Conservation (phyloP, 177 flowering plant species). For the Vitis hybrid region DNA sequence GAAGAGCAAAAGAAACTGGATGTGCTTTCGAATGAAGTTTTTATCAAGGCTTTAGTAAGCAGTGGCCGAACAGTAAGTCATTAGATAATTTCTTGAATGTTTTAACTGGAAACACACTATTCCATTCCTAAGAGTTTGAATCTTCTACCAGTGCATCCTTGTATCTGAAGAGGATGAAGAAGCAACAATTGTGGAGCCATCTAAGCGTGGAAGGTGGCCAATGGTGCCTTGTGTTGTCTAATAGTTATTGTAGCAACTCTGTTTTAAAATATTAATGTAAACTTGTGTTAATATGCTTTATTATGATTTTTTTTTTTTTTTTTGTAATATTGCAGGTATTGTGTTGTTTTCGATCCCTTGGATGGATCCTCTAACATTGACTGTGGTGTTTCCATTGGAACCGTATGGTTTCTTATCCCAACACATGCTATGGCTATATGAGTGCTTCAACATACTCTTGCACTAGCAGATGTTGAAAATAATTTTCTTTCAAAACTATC, state of each 20-base stretch:
- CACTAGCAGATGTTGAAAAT: not conserved
- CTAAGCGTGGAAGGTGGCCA: constrained; percentile 81
- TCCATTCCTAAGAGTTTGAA: not conserved
- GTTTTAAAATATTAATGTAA: not conserved
- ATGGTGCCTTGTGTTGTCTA: constrained; percentile 12
- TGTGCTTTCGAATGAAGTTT: constrained; percentile 89
- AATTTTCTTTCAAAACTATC: constrained; percentile 2
- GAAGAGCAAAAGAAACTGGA: constrained; percentile 99
- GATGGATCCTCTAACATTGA: constrained; percentile 99
- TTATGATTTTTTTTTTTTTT: not conserved
- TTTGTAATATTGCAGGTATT: constrained; percentile 53
- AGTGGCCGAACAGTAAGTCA: constrained; percentile 91
- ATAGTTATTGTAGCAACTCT: not conserved
- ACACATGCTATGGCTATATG: not conserved
- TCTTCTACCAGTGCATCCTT: constrained; percentile 67
- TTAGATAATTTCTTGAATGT: not conserved
- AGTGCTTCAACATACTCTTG: not conserved
- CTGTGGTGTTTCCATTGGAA: constrained; percentile 98
- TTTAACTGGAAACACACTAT: not conserved
- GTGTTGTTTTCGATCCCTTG: constrained; percentile 96
- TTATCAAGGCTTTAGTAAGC: constrained; percentile 86
- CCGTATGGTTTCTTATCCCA: constrained; percentile 47
- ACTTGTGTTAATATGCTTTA: not conserved
- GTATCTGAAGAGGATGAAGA: constrained; percentile 99
- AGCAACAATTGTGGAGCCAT: constrained; percentile 79